phyloP scores from a whole-genome alignment of 169 alveolate species.

The Plasmodium malariae region DNA sequence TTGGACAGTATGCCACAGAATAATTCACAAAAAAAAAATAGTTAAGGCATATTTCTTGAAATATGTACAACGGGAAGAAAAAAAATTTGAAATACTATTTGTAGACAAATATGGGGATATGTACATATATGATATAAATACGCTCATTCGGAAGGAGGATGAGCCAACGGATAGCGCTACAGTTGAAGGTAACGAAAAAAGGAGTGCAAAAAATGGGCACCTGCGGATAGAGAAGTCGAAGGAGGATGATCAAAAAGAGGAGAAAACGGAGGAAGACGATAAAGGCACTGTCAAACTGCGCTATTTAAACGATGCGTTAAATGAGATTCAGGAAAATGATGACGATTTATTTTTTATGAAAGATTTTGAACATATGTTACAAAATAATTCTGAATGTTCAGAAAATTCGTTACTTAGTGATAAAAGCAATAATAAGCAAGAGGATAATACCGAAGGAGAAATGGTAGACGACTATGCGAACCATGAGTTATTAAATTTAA shows the following conservation, averaged over 20 bases:
- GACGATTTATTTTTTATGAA: conserved; percentile 74
- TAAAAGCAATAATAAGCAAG: background rate
- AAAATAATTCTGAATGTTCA: background rate
- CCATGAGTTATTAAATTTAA: background rate
- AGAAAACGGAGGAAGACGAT: background rate
- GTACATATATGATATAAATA: conserved; percentile 20
- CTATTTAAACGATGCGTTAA: conserved; percentile 48
- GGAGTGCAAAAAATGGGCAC: background rate
- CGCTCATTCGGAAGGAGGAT: background rate
- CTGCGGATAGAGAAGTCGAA: background rate
- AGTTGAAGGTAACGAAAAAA: background rate
- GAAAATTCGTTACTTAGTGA: background rate
- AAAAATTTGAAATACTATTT: conserved; percentile 45
- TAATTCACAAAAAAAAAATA: conserved; percentile 58
- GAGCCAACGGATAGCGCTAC: background rate
- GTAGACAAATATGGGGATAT: conserved; percentile 66
- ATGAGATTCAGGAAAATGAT: conserved; percentile 58
- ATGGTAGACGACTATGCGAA: background rate
- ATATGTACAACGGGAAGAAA: conserved; percentile 3
- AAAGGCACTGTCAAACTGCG: background rate
- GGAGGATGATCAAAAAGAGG: too few species aligned
- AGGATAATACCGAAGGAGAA: background rate
- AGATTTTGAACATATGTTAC: conserved; percentile 24
- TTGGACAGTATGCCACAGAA: conserved; percentile 31
- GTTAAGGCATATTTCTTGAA: conserved; percentile 63